Conservation (phyloP, 805 yeast species). For the Candida loeiensis region DNA sequence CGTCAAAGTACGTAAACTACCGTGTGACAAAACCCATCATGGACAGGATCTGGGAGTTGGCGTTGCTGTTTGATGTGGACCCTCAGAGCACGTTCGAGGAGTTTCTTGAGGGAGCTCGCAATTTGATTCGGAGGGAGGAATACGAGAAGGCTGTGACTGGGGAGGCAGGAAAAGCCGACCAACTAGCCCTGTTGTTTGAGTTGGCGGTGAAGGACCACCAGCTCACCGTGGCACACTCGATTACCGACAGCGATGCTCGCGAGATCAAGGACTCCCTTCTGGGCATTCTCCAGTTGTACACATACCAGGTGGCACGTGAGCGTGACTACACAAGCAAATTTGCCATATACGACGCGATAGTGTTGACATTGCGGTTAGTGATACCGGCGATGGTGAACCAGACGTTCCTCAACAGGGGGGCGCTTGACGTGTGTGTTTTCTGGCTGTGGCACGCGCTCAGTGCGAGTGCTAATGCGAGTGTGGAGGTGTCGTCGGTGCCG, state of each 20-base stretch:
- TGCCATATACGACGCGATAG: slow-evolving; percentile 18
- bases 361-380: slow-evolving; percentile 23
- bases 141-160: not conserved
- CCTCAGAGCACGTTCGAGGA: slow-evolving; percentile 43
- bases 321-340: slow-evolving; percentile 7
- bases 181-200: slow-evolving; percentile 42
- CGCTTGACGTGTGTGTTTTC: slow-evolving; percentile 29
- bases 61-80: slow-evolving; percentile 65
- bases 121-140: slow-evolving; percentile 10
- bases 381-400: slow-evolving; percentile 35
- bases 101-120: slow-evolving; percentile 12
- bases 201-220: slow-evolving; percentile 42
- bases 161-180: not conserved
- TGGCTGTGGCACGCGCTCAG: slow-evolving; percentile 39
- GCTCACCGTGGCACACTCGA: slow-evolving; percentile 22
- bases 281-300: slow-evolving; percentile 21
- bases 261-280: slow-evolving; percentile 27
- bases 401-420: slow-evolving; percentile 16
- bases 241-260: slow-evolving; percentile 24
- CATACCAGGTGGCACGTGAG: slow-evolving; percentile 12
- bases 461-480: slow-evolving; percentile 18
- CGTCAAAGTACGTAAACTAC: slow-evolving; percentile 5
- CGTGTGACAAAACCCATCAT: slow-evolving; percentile 11
- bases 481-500: slow-evolving; percentile 32
- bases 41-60: slow-evolving; percentile 37